Conservation (phyloP, 192 early-diverging fungal genomes). For the Backusella macrospora region DNA sequence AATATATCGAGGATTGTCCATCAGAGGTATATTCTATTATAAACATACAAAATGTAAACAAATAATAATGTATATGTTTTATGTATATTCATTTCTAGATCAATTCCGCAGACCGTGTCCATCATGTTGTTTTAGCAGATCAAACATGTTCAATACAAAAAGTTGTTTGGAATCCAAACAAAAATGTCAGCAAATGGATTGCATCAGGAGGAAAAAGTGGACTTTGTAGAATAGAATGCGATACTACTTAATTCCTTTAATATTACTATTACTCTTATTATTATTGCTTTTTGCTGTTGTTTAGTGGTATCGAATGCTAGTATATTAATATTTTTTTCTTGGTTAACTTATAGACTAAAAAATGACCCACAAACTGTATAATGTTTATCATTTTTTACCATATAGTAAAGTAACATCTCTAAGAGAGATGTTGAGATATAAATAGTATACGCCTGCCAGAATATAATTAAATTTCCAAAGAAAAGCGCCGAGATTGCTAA, state of each 20-base stretch:
- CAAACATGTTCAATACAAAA: slow-evolving; percentile 18
- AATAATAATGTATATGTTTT: background rate
- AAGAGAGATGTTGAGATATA: no score
- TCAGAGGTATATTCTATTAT: background rate
- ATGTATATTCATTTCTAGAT: background rate
- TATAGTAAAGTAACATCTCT: no score
- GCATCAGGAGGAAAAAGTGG: slow-evolving; percentile 40
- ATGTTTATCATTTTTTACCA: no score
- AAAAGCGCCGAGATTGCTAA: no score
- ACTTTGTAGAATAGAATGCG: slow-evolving; percentile 36
- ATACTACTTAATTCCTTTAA: background rate
- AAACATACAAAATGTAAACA: background rate
- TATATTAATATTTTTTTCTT: no score
- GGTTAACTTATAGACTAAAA: no score
- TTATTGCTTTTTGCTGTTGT: no score
- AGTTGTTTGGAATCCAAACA: slow-evolving; percentile 40
- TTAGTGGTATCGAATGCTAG: no score
- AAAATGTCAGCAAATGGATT: slow-evolving; percentile 25
- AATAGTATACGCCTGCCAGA: no score
- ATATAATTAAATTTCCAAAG: no score
- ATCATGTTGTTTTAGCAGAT: background rate
- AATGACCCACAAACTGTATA: no score
- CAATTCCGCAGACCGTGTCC: background rate
- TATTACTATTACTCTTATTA: no score
- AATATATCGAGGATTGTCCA: slow-evolving; percentile 6